Conservation (phyloP, 352 stramenopile species). For the Elongisporangium anandrum region DNA sequence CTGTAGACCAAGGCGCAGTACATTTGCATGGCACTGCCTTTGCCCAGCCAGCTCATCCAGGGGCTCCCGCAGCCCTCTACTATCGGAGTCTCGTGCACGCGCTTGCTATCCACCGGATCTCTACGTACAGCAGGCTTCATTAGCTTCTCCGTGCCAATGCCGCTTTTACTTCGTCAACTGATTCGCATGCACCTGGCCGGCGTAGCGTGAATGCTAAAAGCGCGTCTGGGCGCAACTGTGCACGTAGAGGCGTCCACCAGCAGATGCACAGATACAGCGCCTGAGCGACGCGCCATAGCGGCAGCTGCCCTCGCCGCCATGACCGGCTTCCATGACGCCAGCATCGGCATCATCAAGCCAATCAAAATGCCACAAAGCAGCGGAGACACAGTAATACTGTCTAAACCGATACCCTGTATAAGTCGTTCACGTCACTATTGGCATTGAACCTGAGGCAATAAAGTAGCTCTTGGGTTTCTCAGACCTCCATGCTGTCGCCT, state of each 20-base stretch:
- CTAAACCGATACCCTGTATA: neutral
- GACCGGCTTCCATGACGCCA: neutral
- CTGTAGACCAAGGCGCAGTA: constrained; percentile 66
- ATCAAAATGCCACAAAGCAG: neutral
- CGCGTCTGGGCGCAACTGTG: neutral
- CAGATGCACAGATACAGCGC: neutral
- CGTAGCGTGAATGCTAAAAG: neutral
- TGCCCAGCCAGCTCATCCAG: constrained; percentile 57
- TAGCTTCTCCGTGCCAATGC: neutral
- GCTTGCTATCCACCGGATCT: constrained; percentile 24
- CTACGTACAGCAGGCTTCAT: constrained; percentile 4
- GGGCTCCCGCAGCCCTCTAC: constrained; percentile 42
- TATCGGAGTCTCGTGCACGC: constrained; percentile 48
- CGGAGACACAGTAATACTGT: neutral
- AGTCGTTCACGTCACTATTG: neutral
- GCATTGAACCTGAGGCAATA: too few relatives aligned
- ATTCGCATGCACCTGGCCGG: neutral
- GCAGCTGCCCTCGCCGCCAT: neutral
- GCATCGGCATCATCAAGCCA: neutral
- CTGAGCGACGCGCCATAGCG: neutral
- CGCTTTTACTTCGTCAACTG: neutral
- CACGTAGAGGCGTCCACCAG: neutral
- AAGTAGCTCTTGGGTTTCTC: neutral
- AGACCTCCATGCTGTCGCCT: neutral
- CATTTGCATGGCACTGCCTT: constrained; percentile 63